Base-by-base conservation (phyloP, 192 early-diverging fungal genomes). In the Powellomyces hirtus region DNA sequence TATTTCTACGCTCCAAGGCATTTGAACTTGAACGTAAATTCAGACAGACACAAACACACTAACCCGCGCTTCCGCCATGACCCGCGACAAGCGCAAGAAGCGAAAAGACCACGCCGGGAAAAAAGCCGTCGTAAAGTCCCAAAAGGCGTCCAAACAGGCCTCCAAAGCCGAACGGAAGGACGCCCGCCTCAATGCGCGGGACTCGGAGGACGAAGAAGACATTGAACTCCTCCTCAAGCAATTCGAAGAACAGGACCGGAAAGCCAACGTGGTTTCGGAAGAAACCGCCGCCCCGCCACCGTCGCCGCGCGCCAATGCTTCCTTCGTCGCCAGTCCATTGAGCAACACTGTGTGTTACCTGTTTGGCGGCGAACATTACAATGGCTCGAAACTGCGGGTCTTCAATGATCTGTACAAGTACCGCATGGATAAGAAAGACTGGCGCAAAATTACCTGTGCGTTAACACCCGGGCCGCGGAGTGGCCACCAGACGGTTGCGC, bases 351-450 rank as follows among this genome's bases (percentile, higher is more conserved):
- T 86, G 35, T 69, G 90, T 8, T 75, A 87, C 33, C 79, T 90
- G 64, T 90, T 90, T 77, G 89, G 86, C 31, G 72, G 84, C 53
- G 90, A 91, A 71, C 84, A 81, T 56, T 89, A 77, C 61, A 80
- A 89, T 65, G 90, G 90, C 5, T 76, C 79, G 65, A 80, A 78
- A 45, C 55, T 79, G 20, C 42, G 76, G 1, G 75, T 90, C 56
- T 90, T 81, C 63, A 89, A 89, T 64, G 90, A 91, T 57, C 74
- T 89, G 38, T 90, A 85, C 65, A 72, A 81, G 72, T 90, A 87
- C 73, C 85, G 84, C 68, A 84, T 83, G 30, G 88, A 88, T 38
- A 91, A 91, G 74, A 80, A 88, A 33, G 89, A 88, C 64, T 90
- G 89, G 89, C 72, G 80, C 26, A 82, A 81, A 68, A 82, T 85